Conservation (phyloP, 208 protist genomes). For the Willaertia magna region DNA sequence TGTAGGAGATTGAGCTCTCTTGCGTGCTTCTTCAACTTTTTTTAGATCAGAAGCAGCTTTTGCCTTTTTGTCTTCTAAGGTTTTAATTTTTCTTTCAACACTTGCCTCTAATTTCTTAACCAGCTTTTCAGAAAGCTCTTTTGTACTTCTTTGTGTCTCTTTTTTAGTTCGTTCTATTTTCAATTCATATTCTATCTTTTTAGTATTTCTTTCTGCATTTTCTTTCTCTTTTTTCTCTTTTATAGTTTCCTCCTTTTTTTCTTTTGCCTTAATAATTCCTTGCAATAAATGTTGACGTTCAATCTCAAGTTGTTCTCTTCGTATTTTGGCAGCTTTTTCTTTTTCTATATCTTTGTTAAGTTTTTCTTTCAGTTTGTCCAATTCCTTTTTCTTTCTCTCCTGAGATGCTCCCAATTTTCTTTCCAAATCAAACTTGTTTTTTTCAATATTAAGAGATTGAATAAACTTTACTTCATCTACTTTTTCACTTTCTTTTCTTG, state of each 20-base stretch:
- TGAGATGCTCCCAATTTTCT: neutral
- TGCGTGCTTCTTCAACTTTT: neutral
- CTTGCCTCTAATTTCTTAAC: neutral
- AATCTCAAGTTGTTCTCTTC: slow-evolving; percentile 10
- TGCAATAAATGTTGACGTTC: neutral
- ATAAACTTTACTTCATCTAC: slow-evolving; percentile 5
- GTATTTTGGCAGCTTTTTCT: neutral
- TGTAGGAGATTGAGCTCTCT: neutral
- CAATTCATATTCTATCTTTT: neutral
- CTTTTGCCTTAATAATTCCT: slow-evolving; percentile 7
- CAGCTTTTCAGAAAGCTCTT: neutral
- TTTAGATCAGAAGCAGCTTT: neutral
- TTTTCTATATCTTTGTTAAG: slow-evolving; percentile 6
- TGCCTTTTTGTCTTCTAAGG: neutral
- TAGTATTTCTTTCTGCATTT: neutral
- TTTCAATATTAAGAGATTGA: neutral
- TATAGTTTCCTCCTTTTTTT: neutral
- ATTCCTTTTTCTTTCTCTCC: slow-evolving; percentile 1
- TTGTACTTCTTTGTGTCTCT: neutral
- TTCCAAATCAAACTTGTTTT: slow-evolving; percentile 7
- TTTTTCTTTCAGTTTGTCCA: slow-evolving; percentile 1
- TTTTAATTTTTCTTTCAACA: neutral
- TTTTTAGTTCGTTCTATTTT: neutral
- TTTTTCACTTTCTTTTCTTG: slow-evolving; percentile 18
- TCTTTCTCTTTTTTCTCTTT: slow-evolving; percentile 21